phyloP scores from a whole-genome alignment of 2,329 filamentous ascomycete genomes.

The Fragosphaeria purpurea region DNA sequence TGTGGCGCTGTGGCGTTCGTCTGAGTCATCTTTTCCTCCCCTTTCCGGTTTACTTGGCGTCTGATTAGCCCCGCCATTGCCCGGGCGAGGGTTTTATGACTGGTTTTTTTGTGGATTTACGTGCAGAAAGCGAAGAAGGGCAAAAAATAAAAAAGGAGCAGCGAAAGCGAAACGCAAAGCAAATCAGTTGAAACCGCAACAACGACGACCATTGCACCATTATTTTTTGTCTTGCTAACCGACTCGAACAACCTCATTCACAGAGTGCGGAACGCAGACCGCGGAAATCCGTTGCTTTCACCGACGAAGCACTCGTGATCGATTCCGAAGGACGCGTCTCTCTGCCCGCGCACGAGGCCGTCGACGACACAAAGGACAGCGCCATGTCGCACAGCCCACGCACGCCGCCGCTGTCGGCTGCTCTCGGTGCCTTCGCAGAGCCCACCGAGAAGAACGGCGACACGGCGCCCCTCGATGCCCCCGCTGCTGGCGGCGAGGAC shows the following conservation, averaged over 20 bases:
- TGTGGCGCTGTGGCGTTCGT: no score
- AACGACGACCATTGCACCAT: no score
- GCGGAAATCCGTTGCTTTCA: conserved; percentile 82
- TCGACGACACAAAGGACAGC: conserved; percentile 67
- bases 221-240: no score
- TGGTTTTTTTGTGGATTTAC: no score
- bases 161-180: not conserved
- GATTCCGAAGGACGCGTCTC: conserved; percentile 81
- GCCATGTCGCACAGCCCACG: conserved; percentile 68
- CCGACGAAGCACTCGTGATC: conserved; percentile 76
- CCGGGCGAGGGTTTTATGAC: no score
- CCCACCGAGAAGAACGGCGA: conserved; percentile 18
- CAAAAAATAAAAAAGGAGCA: no score
- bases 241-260: no score
- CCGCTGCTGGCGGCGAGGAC: conserved; percentile 35
- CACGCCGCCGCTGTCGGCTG: conserved; percentile 50
- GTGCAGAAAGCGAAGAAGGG: no score
- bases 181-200: no score
- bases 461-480: conserved; percentile 24
- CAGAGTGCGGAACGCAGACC: conserved; percentile 13
- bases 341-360: conserved; percentile 54
- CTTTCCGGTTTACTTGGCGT: no score
- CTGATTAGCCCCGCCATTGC: no score
- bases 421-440: conserved; percentile 47
- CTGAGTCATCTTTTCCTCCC: no score